Conservation (phyloP, 1,284 basidiomycete species). For the Apiotrichum gracile region DNA sequence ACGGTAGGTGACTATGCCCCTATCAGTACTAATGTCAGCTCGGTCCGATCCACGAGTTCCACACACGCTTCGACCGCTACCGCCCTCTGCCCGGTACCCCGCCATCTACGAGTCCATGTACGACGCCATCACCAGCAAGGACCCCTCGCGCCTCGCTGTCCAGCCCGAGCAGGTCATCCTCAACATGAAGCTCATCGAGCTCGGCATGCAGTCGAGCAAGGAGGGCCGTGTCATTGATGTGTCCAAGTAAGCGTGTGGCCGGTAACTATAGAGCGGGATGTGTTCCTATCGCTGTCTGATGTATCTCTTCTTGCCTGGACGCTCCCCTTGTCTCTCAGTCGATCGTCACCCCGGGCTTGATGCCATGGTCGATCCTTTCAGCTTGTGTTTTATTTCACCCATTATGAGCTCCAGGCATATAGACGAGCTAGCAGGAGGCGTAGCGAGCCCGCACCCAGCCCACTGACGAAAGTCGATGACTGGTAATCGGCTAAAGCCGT, state of each 20-base stretch:
- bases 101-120: slow-evolving; percentile 24
- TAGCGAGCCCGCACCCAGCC: too few relatives aligned
- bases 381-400: too few relatives aligned
- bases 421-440: too few relatives aligned
- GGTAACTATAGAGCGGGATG: too few relatives aligned
- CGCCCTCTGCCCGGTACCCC: slow-evolving; percentile 52
- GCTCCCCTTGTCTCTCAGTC: too few relatives aligned
- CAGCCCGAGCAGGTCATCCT: slow-evolving; percentile 26
- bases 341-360: too few relatives aligned
- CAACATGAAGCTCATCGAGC: slow-evolving; percentile 26
- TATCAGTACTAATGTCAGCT: slow-evolving; percentile 20
- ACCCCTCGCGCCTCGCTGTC: slow-evolving; percentile 20
- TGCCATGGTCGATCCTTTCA: too few relatives aligned
- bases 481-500: too few relatives aligned
- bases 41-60: slow-evolving; percentile 31
- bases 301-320: too few relatives aligned
- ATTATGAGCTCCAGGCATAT: too few relatives aligned
- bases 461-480: too few relatives aligned
- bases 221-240: slow-evolving; percentile 22
- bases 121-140: slow-evolving; percentile 22
- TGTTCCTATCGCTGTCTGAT: too few relatives aligned
- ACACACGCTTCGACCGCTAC: slow-evolving; percentile 64
- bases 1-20: slow-evolving; percentile 51
- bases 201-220: slow-evolving; percentile 26
- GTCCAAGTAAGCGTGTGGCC: slow-evolving; percentile 6